Evolutionary conservation across 495 filamentous ascomycete species (phyloP).

Genomic region (Podospora comata): DNA sequence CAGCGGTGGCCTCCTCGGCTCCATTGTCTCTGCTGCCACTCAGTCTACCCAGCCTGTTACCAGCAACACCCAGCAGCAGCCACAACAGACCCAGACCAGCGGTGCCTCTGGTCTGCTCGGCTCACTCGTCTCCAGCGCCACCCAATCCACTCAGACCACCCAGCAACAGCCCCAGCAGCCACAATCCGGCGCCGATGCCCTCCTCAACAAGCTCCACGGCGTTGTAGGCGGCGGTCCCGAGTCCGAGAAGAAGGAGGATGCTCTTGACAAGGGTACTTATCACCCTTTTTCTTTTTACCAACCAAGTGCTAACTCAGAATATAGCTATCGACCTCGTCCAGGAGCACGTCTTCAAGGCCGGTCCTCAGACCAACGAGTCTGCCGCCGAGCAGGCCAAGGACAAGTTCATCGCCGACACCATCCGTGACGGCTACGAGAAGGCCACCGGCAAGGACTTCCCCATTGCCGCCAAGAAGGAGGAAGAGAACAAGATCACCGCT

Average conservation of each 20-base stretch:
- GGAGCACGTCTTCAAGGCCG: conserved; percentile 61
- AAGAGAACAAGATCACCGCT: conserved; percentile 22
- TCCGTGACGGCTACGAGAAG: conserved; percentile 61
- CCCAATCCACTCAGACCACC: neutral
- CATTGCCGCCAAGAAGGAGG: conserved; percentile 54
- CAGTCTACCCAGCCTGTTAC: neutral
- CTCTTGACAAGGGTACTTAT: conserved; percentile 57
- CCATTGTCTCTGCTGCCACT: neutral
- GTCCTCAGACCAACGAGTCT: conserved; percentile 65
- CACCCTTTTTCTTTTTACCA: neutral
- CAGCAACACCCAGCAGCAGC: neutral
- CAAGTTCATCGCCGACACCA: conserved; percentile 60
- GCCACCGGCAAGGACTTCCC: conserved; percentile 60
- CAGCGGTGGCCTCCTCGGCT: conserved; percentile 2
- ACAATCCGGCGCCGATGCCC: conserved; percentile 22
- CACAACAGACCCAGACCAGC: conserved; percentile 1
- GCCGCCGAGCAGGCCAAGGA: conserved; percentile 74
- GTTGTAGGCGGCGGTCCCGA: conserved; percentile 61
- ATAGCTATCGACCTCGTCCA: conserved; percentile 66
- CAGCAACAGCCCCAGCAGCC: conserved; percentile 13
- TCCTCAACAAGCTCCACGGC: conserved; percentile 58
- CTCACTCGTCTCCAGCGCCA: neutral
- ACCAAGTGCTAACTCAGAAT: neutral
- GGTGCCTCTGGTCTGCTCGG: neutral
- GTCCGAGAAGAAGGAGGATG: conserved; percentile 69